Evolutionary conservation across 2,329 filamentous ascomycete genomes (phyloP).

Genomic region (Colletotrichum endophyticum): DNA sequence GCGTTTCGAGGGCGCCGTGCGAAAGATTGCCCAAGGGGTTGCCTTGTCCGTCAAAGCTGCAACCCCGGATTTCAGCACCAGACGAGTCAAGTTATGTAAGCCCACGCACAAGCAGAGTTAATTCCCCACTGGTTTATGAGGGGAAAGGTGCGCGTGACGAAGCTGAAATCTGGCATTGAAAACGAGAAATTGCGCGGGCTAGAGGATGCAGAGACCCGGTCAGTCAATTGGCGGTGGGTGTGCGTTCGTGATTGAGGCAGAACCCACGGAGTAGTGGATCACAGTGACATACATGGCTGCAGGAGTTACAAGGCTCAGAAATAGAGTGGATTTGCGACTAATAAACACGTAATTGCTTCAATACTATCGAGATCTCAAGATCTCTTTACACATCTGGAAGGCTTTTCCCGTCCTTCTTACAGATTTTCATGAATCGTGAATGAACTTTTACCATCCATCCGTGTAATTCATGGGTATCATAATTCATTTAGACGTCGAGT

Average conservation of each 20-base stretch:
- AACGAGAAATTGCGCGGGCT: background rate
- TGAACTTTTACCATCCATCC: slow-evolving; percentile 18
- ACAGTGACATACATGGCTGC: background rate
- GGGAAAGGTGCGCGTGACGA: background rate
- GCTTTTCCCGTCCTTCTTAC: slow-evolving; percentile 22
- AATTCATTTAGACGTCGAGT: slow-evolving; percentile 71
- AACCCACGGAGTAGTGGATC: background rate
- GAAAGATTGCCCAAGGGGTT: background rate
- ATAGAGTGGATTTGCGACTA: slow-evolving; percentile 7
- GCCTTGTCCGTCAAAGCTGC: slow-evolving; percentile 9
- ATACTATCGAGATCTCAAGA: background rate
- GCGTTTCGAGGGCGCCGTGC: background rate
- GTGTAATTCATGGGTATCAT: slow-evolving; percentile 16
- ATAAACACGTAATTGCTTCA: slow-evolving; percentile 16
- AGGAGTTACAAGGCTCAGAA: background rate
- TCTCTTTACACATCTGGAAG: slow-evolving; percentile 20
- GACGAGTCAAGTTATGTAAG: slow-evolving; percentile 13
- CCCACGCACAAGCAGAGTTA: background rate
- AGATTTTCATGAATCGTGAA: slow-evolving; percentile 19
- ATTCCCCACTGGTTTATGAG: slow-evolving; percentile 14
- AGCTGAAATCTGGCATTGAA: background rate
- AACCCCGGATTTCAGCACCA: slow-evolving; percentile 9
- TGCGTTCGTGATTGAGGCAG: background rate
- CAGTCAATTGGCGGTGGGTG: background rate
- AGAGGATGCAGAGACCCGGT: background rate